Base-by-base conservation (phyloP, 768 basidiomycete species). In the Lactarius pseudohatsudake region DNA sequence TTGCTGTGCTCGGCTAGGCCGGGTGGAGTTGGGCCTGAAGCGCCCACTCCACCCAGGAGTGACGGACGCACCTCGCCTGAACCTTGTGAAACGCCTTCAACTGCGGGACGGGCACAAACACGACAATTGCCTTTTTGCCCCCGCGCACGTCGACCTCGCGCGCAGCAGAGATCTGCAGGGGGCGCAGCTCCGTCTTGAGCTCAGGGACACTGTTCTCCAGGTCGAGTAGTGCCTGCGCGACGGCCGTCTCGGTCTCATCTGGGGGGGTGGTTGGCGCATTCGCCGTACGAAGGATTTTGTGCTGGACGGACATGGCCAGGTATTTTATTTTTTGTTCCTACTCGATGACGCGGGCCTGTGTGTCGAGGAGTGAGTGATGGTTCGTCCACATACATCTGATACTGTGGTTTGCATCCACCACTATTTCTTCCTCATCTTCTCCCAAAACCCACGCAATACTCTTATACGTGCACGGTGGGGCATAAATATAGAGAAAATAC, bases 101-200 rank as follows among this genome's bases (percentile, higher is more conserved):
- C 80, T 96, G 94, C 71, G 96, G 95, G 59, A 96, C 90, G 64
- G 97, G 97, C 57, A 98, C 96, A 76, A 99, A 99, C 78, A 99
- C 83, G 70, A 99, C 94, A 74, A 99, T 96, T 61, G 97, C 97
- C 85, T 98, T 99, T 84, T 97, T 98, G 76, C 97, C 97, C 70
- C 96, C 97, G 75, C 95, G 93, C 73, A 98, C 96, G 77, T 99
- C 97, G 72, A 99, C 92, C 81, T 99, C 97, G 75, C 95, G 95
- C 71, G 97, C 97, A 70, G 96, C 93, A 72, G 94, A 96, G 81
- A 99, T 98, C 77, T 98, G 95, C 72, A 99, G 88, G 67, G 89
- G 87, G 58, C 96, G 89, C 70, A 99, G 89, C 83, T 99, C 97
- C 65, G 85, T 76, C 88, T 98, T 99, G 82, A 99, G 90, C 81